A percentile compares a stretch with the other conserved stretches of the same genome.
Evolutionary conservation across 768 basidiomycete genomes (phyloP).

Genomic region (Termitomyces sp.): DNA sequence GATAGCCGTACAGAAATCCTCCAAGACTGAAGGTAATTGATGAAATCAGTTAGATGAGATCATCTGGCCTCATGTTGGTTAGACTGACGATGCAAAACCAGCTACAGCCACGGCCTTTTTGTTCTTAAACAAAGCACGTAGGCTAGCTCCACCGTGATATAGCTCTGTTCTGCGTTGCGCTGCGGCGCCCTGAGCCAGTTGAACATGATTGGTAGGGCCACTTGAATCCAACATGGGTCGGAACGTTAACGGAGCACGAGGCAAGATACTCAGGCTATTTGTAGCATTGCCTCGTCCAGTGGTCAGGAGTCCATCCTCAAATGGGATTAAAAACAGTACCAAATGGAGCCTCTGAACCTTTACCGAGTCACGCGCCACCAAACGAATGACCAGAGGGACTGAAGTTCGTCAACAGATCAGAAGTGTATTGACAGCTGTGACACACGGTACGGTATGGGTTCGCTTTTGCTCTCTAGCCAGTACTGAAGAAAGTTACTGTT

Average conservation of each 20-base stretch:
- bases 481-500: neutral
- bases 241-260: neutral
- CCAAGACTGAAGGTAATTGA: conserved; percentile 6
- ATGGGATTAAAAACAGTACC: neutral
- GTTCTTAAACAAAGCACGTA: conserved; percentile 9
- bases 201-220: neutral
- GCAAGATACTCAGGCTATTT: neutral
- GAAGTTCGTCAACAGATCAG: neutral
- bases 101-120: conserved; percentile 11
- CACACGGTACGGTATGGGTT: neutral
- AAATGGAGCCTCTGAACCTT: neutral
- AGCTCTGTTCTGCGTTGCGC: conserved; percentile 11
- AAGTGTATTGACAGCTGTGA: neutral
- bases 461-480: neutral
- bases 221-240: neutral
- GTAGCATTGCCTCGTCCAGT: neutral
- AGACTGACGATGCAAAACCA: conserved; percentile 13
- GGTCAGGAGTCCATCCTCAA: neutral
- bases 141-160: conserved; percentile 3
- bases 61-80: neutral
- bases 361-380: neutral
- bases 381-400: too few species aligned
- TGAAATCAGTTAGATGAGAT: neutral
- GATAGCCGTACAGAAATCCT: conserved; percentile 14
- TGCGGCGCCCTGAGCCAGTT: conserved; percentile 9